Percentiles rank a stretch among this genome's conserved stretches.
phyloP scores from a whole-genome alignment of 2,329 filamentous ascomycete genomes.

The Bertia moriformis region DNA sequence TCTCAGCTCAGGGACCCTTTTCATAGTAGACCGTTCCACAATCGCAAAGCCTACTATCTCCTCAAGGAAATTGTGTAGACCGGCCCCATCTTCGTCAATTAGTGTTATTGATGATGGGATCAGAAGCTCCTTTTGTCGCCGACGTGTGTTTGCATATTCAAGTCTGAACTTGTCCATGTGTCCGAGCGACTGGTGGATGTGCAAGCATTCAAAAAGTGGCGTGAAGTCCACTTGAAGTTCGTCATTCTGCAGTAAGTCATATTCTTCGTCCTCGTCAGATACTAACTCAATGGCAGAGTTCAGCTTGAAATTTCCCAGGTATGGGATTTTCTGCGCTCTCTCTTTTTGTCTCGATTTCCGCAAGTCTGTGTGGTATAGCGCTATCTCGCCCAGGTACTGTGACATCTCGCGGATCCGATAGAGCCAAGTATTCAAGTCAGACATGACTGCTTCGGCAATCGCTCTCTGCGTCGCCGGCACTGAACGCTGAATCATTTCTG shows the following conservation, averaged over 20 bases:
- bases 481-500: slow-evolving; percentile 88
- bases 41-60: slow-evolving; percentile 94
- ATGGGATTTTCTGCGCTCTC: slow-evolving; percentile 60
- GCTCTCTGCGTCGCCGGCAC: slow-evolving; percentile 83
- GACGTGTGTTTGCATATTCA: slow-evolving; percentile 82
- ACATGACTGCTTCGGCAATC: slow-evolving; percentile 94
- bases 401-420: slow-evolving; percentile 90
- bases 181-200: slow-evolving; percentile 89
- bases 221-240: slow-evolving; percentile 90
- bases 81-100: slow-evolving; percentile 67
- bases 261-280: slow-evolving; percentile 88
- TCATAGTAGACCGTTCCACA: slow-evolving; percentile 87
- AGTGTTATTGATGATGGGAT: slow-evolving; percentile 65
- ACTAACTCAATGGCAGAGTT: slow-evolving; percentile 94
- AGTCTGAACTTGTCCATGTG: slow-evolving; percentile 80
- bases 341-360: slow-evolving; percentile 72
- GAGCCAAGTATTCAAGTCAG: slow-evolving; percentile 90
- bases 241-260: slow-evolving; percentile 88
- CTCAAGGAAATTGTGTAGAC: slow-evolving; percentile 79
- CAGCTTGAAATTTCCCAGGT: slow-evolving; percentile 70
- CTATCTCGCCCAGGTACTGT: slow-evolving; percentile 87
- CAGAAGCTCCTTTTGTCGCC: slow-evolving; percentile 81
- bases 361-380: slow-evolving; percentile 89
- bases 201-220: slow-evolving; percentile 82
- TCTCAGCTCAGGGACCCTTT: slow-evolving; percentile 68